A percentile compares a stretch with the other conserved stretches of the same genome.
phyloP scores from a whole-genome alignment of 805 yeast species.

The Hanseniaspora clermontiae region DNA sequence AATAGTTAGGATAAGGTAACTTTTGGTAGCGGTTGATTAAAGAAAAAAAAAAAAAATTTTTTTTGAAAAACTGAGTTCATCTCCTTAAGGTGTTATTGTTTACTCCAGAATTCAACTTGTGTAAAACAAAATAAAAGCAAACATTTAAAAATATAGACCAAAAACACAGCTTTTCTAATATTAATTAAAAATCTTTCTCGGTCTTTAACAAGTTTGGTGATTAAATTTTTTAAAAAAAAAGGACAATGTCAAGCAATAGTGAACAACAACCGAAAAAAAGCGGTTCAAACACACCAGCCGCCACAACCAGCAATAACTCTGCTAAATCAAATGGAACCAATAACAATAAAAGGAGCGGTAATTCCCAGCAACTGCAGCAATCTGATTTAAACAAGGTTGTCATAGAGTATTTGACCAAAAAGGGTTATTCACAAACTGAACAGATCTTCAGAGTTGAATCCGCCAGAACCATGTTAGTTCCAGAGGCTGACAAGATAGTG shows the following conservation, averaged over 20 bases:
- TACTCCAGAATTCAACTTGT: background rate
- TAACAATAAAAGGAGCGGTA: conserved; percentile 29
- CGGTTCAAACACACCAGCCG: background rate
- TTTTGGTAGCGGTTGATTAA: too few species aligned
- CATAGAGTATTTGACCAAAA: conserved; percentile 79
- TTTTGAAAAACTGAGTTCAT: background rate
- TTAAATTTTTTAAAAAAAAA: too few species aligned
- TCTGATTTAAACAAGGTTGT: conserved; percentile 78
- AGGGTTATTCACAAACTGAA: conserved; percentile 90
- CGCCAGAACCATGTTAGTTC: conserved; percentile 45
- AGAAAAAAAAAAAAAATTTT: too few species aligned
- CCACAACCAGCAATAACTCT: background rate
- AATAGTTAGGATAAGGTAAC: too few species aligned
- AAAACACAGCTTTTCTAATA: too few species aligned
- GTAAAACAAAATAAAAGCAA: too few species aligned
- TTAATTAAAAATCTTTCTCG: too few species aligned
- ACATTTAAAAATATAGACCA: too few species aligned
- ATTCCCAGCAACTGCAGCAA: conserved; percentile 45
- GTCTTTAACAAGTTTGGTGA: too few species aligned
- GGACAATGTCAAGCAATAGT: background rate
- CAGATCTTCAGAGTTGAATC: conserved; percentile 84
- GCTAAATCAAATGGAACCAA: conserved; percentile 13
- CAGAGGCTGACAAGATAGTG: conserved; percentile 23
- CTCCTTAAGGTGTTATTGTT: background rate
- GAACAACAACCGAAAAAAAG: background rate